Percentiles rank a stretch among this genome's conserved stretches.
Conservation (phyloP, 2,329 filamentous ascomycete genomes). For the Pestalotiopsis sp. region DNA sequence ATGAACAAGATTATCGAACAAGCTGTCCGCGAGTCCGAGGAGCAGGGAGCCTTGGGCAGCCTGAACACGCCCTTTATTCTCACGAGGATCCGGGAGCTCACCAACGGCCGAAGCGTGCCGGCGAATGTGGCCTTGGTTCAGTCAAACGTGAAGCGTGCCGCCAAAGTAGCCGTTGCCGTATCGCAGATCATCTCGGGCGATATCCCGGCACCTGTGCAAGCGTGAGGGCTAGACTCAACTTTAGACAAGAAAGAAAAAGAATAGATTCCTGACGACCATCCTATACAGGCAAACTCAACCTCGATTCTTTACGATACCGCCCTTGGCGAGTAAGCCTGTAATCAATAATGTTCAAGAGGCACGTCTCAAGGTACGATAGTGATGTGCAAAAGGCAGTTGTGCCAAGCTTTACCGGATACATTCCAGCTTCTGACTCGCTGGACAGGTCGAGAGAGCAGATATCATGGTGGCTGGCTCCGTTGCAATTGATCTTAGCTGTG, state of each 20-base stretch:
- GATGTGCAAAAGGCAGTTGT: too few relatives aligned
- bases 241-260: neutral
- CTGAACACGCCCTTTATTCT: constrained; percentile 86
- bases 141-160: constrained; percentile 54
- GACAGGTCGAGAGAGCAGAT: constrained; percentile 42
- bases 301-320: neutral
- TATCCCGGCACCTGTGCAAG: constrained; percentile 20
- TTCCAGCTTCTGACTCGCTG: neutral
- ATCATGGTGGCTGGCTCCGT: constrained; percentile 90
- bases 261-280: neutral
- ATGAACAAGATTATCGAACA: constrained; percentile 70
- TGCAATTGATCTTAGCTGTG: constrained; percentile 84
- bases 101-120: constrained; percentile 65
- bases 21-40: constrained; percentile 64
- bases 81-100: constrained; percentile 75
- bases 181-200: constrained; percentile 41
- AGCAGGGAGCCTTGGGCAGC: constrained; percentile 68
- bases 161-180: constrained; percentile 55
- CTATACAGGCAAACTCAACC: neutral
- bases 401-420: too few relatives aligned
- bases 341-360: neutral
- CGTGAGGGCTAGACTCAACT: constrained; percentile 24
- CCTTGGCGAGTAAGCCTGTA: neutral
- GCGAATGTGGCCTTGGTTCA: constrained; percentile 69
- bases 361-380: neutral